Base-by-base conservation (phyloP, 2,329 filamentous ascomycete genomes). In the Aspergillus vadensis region DNA sequence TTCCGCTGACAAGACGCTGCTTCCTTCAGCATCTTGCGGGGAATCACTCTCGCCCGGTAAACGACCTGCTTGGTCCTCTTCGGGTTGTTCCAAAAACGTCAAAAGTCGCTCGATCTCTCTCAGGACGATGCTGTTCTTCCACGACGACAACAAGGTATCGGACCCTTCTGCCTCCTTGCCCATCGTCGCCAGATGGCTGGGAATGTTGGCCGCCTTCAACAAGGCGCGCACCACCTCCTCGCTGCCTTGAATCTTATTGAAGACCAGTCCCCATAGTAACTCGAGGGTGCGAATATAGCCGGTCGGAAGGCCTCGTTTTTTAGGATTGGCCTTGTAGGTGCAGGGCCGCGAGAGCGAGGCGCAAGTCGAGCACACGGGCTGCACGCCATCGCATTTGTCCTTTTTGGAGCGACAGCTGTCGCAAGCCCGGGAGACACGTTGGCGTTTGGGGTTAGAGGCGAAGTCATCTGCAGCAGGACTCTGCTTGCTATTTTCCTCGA, bases 291-390 rank as follows among this genome's bases (percentile, higher is more conserved):
- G 84, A 57, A 93, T 88, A 70, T 92, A 92, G 15, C 91, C 90
- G n/a, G 90, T 90, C 67, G 90, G 90, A 10, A 93, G 86, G 4
- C 91, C 90, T 64, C 90, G 83, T 73, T 92, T 92, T 75, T 91
- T 91, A 7, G 88, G 86, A 57, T 86, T 87, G 57, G 88, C 83
- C 63, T 89, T 86, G 72, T 92, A 93, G 15, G 88, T 87, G 73
- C 91, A 93, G 36, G 81, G 74, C 52, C 89, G 82, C 57, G 83
- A 85, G 62, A 88, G 84, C 4, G 83, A 79, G 6, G 82, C 81
- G 76, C 90, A 92, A 2, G 88, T 88, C 50, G 85, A 86, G 72
- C 89, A 92, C 14, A 80, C 79, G 5, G 89, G 89, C 65, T 87
- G 85, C 10, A 80, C 79, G 15, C 90, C 89, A 69, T 92, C 88